Evolutionary conservation across 2,329 filamentous ascomycete species (phyloP), one percentile per base, ranked within the genome.

Genomic region (Penicillium brevicompactum): DNA sequence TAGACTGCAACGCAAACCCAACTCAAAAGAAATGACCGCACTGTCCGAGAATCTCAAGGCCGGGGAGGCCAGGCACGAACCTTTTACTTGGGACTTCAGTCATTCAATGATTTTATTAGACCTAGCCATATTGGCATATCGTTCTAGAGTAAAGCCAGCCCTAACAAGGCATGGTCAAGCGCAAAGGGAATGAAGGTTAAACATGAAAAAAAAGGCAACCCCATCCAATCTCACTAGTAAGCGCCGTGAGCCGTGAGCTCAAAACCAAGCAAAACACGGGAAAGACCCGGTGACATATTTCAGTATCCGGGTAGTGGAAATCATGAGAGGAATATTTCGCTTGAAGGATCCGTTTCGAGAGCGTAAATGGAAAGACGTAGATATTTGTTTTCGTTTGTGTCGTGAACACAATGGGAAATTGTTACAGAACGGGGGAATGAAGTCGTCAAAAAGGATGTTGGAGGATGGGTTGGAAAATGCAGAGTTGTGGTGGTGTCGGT

Each of bases 131-230:
- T 51, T 52, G 49, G 37, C 46, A 38, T 42, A 52, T 57, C 53
- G 59, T 58, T 70, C 67, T 68, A 68, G 58, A 68, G 64, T 62
- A 67, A 24, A 42, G 16, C 38, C 46, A 49, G 14, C 30, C 46
- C 14, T 49, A 59, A 24, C 46, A 53, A 27, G 42, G 56, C 41
- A 37, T 51, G 46, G 41, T 10, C 41, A 41, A 42, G 45, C 46
- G 22, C 22, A 37, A 56, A 34, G 47, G 38, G 37, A 45, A 45
- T 41, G 38, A n/a, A n/a, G 11, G 16, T 38, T 9, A 16, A 16
- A 37, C n/a, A 51, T 57, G 46, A 56, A 51, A 41, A 30, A 41
- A 55, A 49, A 53, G 51, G 34, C 57, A 57, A 49, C 40, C 38
- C 38, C 38, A 48, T 50, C 58, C 60, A 49, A 60, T 62, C 53